Evolutionary conservation across 140 eudicot genomes (phyloP), one percentile per base, ranked within the genome.

Genomic region (Erigeron philadelphicus): DNA sequence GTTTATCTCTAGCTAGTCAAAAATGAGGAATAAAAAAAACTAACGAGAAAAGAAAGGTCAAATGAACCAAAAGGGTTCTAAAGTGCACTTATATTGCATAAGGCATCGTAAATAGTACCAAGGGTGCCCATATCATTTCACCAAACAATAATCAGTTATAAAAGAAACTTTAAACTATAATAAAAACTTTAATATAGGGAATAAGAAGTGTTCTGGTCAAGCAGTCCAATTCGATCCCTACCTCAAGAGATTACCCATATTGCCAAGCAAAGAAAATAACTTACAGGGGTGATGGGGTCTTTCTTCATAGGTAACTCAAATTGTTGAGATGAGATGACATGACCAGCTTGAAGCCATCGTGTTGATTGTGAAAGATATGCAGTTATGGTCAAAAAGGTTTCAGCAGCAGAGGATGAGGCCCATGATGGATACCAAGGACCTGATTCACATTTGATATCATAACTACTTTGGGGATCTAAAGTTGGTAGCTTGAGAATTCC

Each of bases 281-380:
- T 44, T 84, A 89, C 98, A 64, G 74, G 95, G 54, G 84, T 64
- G 71, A 76, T 43, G 74, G 42, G 12, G 54, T 81, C 83, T 79
- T 60, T 79, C 80, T 80, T 87, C 50, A 56, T 19, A 11, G 96
- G 95, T 80, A 93, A 78, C 74, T 70, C 83, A 35, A 93, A 40
- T 83, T 93, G 98, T 64, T 86, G 76, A 63, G 95, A 86, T 69
- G 95, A 83, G 61, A 93, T 68, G 13, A 86, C 77, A 75, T 89
- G 98, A 66, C 95, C 95, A 55, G 83, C 63, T 66, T 78, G 87
- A 67, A 84, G 90, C 95, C 96, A 93, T 46, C 87, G 85, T 44
- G 96, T 84, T 11, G 93, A 73, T 41, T 64, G 50, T 64, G 55
- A 65, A 68, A 88, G 87, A 68, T 75, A 81, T 61, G 84, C 95